phyloP scores from a whole-genome alignment of 345 rosid species.

The Rhodomyrtus tomentosa region DNA sequence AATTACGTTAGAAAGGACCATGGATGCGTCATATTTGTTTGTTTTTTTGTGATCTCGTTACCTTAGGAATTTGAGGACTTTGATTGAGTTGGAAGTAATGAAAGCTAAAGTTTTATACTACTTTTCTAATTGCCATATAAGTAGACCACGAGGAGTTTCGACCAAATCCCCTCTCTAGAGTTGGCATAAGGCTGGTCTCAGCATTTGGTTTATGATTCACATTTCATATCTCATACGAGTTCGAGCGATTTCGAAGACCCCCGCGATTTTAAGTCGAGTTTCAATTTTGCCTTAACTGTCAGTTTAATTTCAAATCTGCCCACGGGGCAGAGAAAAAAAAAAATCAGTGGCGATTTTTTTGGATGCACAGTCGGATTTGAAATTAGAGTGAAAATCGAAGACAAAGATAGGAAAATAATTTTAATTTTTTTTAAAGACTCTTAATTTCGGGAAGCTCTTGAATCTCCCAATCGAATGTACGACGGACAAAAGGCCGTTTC shows the following conservation, averaged over 20 bases:
- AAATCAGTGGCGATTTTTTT: neutral
- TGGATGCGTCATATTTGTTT: neutral
- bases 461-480: neutral
- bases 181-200: neutral
- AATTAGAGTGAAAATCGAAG: neutral
- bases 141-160: neutral
- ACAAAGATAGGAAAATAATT: too few species aligned
- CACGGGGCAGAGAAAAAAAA: fast-evolving
- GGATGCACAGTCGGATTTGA: fast-evolving
- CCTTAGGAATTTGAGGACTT: neutral
- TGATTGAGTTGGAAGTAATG: neutral
- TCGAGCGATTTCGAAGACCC: neutral
- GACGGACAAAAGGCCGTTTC: neutral
- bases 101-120: neutral
- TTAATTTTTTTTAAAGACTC: too few species aligned
- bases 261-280: neutral
- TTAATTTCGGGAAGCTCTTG: neutral
- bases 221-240: neutral
- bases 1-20: neutral
- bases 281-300: neutral
- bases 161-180: neutral
- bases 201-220: neutral
- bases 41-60: neutral
- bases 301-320: neutral
- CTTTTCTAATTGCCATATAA: neutral